phyloP scores from a whole-genome alignment of 148 eudicot species.

The Diospyros lotus region DNA sequence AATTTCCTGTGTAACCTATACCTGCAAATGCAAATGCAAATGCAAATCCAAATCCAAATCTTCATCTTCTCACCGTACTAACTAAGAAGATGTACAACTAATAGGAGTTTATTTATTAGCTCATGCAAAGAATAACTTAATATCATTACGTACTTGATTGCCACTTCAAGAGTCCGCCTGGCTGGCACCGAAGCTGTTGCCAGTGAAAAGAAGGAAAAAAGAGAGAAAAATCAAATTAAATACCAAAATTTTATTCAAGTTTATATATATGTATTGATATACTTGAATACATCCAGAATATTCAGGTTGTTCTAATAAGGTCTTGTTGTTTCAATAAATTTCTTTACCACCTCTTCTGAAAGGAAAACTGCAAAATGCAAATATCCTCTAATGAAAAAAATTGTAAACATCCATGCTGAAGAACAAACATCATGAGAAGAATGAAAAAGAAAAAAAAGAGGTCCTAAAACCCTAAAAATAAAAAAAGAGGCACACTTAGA shows the following conservation, averaged over 20 bases:
- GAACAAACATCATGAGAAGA: not conserved
- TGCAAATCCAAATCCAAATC: too few species aligned
- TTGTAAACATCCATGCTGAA: not conserved
- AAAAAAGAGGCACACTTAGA: too few species aligned
- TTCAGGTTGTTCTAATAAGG: not conserved
- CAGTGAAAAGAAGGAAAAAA: not conserved
- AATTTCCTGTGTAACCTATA: constrained; percentile 82
- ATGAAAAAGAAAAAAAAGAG: not conserved
- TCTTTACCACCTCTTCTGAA: too few species aligned
- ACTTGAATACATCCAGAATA: not conserved
- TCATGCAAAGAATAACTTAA: not conserved
- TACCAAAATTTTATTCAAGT: not conserved
- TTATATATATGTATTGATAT: too few species aligned
- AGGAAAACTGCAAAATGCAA: too few species aligned
- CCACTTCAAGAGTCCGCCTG: constrained; percentile 79
- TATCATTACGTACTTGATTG: constrained; percentile 63
- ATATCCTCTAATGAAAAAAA: too few species aligned
- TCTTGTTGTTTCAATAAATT: not conserved
- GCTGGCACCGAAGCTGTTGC: constrained; percentile 56
- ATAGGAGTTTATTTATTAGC: too few species aligned
- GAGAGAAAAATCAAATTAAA: constrained; percentile 2
- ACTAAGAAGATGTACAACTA: too few species aligned
- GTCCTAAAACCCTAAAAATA: not conserved
- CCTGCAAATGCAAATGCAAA: constrained; percentile 44
- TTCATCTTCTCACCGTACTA: too few species aligned